These are phyloP conservation scores for Syzygium aqueum DNA, from an alignment of 345 rosid species.

Conservation along the genomic window DNA sequence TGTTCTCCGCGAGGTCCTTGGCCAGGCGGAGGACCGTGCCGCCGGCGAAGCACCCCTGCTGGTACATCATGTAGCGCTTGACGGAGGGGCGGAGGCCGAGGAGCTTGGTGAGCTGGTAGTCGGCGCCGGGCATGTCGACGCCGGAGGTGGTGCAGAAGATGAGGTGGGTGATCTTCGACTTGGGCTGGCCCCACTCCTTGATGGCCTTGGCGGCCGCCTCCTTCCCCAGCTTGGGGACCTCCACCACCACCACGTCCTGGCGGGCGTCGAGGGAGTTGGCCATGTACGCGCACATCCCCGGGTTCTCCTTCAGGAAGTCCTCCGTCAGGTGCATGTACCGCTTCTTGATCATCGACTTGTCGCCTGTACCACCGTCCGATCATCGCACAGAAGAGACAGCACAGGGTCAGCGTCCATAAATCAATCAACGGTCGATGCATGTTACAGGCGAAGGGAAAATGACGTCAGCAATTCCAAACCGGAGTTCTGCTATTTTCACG, in stretches of 20 bases:
- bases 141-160: constrained; percentile 84
- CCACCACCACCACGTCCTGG: constrained; percentile 75
- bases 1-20: constrained; percentile 77
- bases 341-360: constrained; percentile 55
- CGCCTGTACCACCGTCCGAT: constrained; percentile 28
- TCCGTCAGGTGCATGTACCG: constrained; percentile 65
- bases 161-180: constrained; percentile 75
- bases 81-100: constrained; percentile 73
- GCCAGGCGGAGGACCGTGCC: constrained; percentile 85
- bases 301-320: constrained; percentile 54
- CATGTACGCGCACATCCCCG: constrained; percentile 52
- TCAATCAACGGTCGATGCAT: not conserved
- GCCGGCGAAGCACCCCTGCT: constrained; percentile 67
- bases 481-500: not conserved
- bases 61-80: constrained; percentile 65
- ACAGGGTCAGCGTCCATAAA: not conserved
- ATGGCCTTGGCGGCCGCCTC: constrained; percentile 73
- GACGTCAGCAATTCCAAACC: not conserved
- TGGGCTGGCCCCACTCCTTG: constrained; percentile 83
- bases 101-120: constrained; percentile 83
- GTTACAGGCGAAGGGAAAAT: not conserved
- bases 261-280: constrained; percentile 64
- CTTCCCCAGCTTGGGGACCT: constrained; percentile 71
- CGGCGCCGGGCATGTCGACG: constrained; percentile 93
- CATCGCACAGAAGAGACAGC: not conserved